Evolutionary conservation across 192 early-diverging fungal species (phyloP), one percentile per base, ranked within the genome.

Genomic region (Kappamyces sp.): DNA sequence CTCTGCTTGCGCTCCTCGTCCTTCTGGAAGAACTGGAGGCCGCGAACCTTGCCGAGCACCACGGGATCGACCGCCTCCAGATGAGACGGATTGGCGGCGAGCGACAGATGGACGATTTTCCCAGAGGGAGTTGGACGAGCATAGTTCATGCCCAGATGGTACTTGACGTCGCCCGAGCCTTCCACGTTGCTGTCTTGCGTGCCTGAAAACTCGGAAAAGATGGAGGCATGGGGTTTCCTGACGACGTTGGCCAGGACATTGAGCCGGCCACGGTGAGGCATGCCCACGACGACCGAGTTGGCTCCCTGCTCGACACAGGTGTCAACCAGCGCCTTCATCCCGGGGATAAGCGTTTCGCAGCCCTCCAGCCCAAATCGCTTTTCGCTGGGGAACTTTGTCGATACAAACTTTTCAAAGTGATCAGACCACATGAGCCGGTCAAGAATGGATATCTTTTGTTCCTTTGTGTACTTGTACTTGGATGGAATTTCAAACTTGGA

Each of bases 221-320:
- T 96, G 14, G 92, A 95, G 71, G 94, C 91, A 73, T 94, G 91
- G 50, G 94, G 94, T 77, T 96, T 99, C 60, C 93, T 87, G 61
- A 99, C 90, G n/a, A 99, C 96, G 71, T 99, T 99, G 54, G 91
- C 89, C 38, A 99, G 83, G 50, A 99, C 94, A 68, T 99, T 99
- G 45, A 99, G 78, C 64, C 96, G 90, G 49, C 96, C 96, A 74
- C 96, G 90, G 79, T 99, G 96, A 38, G 96, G 91, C 96, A 99
- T 99, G 57, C 96, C 96, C 84, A 99, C 89, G 53, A 94, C 84
- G 61, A 96, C 87, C 49, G 90, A 90, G 72, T 94, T 93, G 43
- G 96, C 86, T 46, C 96, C 96, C 47, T 89, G 81, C 60, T 96
- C 93, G 52, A 96, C 93, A 15, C 91, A 93, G 49, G 86, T 80